These are phyloP conservation scores for Dimargaris cristalligena DNA, from an alignment of 192 early-diverging fungal species.

Conservation along the genomic window DNA sequence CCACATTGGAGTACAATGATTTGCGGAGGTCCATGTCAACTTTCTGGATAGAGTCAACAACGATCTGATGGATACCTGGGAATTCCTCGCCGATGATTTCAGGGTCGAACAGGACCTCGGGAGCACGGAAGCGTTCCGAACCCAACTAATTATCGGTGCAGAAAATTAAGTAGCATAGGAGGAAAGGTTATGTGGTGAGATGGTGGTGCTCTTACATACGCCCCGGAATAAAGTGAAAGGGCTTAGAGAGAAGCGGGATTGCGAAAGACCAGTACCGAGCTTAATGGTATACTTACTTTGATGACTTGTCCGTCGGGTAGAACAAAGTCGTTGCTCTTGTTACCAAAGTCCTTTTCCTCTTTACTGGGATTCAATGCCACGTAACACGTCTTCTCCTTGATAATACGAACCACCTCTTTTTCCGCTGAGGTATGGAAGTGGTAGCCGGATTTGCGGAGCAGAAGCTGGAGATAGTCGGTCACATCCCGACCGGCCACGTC, in stretches of 20 bases:
- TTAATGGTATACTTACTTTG: conserved; percentile 40
- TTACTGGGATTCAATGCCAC: conserved; percentile 73
- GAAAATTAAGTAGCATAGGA: conserved; percentile 8
- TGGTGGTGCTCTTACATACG: too few relatives aligned
- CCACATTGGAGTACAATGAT: conserved; percentile 72
- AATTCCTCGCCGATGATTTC: conserved; percentile 85
- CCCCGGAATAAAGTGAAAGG: too few relatives aligned
- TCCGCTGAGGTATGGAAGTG: conserved; percentile 85
- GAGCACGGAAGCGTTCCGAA: conserved; percentile 79
- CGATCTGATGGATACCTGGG: conserved; percentile 83
- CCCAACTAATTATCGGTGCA: conserved; percentile 71
- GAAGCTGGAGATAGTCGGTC: conserved; percentile 79
- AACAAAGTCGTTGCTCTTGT: conserved; percentile 61
- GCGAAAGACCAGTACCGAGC: too few relatives aligned
- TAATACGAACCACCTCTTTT: conserved; percentile 83
- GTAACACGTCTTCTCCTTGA: conserved; percentile 95
- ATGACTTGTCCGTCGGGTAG: conserved; percentile 70
- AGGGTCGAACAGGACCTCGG: conserved; percentile 93
- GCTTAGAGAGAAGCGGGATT: too few relatives aligned
- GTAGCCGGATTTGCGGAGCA: conserved; percentile 79
- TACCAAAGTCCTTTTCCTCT: conserved; percentile 79
- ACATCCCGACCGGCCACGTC: conserved; percentile 94
- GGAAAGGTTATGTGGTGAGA: neutral
- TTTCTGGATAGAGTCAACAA: conserved; percentile 82
- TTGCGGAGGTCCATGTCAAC: conserved; percentile 90